phyloP scores from a whole-genome alignment of 2,329 filamentous ascomycete genomes.

The Sarocladium oryzae region DNA sequence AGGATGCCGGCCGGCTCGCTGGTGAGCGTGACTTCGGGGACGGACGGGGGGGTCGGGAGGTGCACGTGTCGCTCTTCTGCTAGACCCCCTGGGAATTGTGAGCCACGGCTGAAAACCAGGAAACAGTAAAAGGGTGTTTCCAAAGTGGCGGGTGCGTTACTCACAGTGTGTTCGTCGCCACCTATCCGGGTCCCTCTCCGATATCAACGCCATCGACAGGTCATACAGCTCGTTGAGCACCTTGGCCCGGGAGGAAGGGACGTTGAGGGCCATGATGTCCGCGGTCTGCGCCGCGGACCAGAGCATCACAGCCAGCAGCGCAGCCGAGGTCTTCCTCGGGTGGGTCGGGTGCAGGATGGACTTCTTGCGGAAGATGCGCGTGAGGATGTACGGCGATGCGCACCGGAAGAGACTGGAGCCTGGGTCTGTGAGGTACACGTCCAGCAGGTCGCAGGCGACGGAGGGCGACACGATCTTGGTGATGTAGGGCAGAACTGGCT shows the following conservation, averaged over 20 bases:
- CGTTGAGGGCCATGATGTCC: constrained; percentile 34
- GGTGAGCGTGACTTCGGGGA: constrained; percentile 24
- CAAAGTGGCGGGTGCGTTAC: too few species aligned
- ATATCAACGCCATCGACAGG: constrained; percentile 26
- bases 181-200: constrained; percentile 28
- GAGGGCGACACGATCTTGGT: constrained; percentile 30
- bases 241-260: constrained; percentile 32
- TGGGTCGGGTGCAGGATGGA: constrained; percentile 33
- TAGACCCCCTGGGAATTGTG: constrained; percentile 21
- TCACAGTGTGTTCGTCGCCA: constrained; percentile 30
- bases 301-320: constrained; percentile 39
- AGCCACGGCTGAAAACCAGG: too few species aligned
- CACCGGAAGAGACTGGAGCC: constrained; percentile 36
- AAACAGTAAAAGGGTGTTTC: too few species aligned
- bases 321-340: constrained; percentile 35
- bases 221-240: constrained; percentile 32
- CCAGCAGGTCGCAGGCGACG: constrained; percentile 39
- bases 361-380: constrained; percentile 37
- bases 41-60: constrained; percentile 15
- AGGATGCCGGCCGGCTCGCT: constrained; percentile 28
- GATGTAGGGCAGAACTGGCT: constrained; percentile 32
- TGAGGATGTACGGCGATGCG: constrained; percentile 41
- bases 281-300: constrained; percentile 42
- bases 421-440: constrained; percentile 40
- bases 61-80: constrained; percentile 19